Evolutionary conservation across 1,284 basidiomycete genomes (phyloP).

Genomic region (Ceratobasidium sp.): DNA sequence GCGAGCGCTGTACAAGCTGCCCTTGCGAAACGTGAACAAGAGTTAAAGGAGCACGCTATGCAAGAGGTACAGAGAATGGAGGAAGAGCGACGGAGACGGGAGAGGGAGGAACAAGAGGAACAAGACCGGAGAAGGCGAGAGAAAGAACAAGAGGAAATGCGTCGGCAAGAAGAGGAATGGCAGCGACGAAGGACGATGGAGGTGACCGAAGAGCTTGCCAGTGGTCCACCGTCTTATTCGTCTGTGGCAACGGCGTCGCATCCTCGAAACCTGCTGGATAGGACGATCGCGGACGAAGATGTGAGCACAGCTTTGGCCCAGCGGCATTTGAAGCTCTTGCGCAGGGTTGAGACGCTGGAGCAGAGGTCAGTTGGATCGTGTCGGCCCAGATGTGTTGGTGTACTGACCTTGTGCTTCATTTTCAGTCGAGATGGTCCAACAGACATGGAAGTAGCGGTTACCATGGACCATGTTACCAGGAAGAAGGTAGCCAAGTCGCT

Average conservation of each 20-base stretch:
- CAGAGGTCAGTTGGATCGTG: conserved; percentile 67
- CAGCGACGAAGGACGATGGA: conserved; percentile 71
- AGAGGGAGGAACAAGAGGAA: conserved; percentile 31
- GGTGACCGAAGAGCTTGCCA: conserved; percentile 56
- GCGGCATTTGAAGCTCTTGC: conserved; percentile 71
- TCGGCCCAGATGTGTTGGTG: conserved; percentile 32
- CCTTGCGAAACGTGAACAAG: conserved; percentile 36
- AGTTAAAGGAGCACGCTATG: conserved; percentile 17
- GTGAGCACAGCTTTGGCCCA: conserved; percentile 57
- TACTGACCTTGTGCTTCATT: conserved; percentile 35
- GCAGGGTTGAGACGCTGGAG: conserved; percentile 72
- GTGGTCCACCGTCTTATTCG: conserved; percentile 43
- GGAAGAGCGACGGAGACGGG: conserved; percentile 19
- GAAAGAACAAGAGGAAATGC: conserved; percentile 8
- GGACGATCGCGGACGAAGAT: conserved; percentile 35
- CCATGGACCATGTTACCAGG: conserved; percentile 72
- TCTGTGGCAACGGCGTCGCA: conserved; percentile 37
- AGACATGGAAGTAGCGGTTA: conserved; percentile 68
- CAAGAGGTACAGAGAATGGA: conserved; percentile 39
- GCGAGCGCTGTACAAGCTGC: conserved; percentile 40
- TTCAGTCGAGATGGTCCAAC: conserved; percentile 57
- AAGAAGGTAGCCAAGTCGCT: conserved; percentile 81
- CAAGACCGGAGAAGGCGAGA: conserved; percentile 32
- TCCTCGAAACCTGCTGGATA: conserved; percentile 1
- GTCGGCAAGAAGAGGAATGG: conserved; percentile 41